These are phyloP conservation scores for Candida andamanensis DNA, from an alignment of 805 yeast species.

Conservation along the genomic window DNA sequence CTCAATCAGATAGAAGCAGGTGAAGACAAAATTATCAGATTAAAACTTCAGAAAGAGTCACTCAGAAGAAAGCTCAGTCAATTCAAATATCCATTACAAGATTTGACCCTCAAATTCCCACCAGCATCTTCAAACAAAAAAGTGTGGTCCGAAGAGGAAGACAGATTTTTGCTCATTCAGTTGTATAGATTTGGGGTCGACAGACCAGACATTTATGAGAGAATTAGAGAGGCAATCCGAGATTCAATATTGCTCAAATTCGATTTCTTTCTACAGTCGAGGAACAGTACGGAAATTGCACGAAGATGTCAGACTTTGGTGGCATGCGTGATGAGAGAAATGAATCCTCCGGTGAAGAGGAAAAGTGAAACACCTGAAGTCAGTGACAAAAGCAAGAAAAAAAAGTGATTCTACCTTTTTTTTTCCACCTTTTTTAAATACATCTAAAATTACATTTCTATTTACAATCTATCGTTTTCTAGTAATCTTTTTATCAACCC, in stretches of 20 bases:
- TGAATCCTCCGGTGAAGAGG: slow-evolving; percentile 16
- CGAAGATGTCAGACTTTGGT: slow-evolving; percentile 80
- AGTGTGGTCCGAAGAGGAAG: slow-evolving; percentile 83
- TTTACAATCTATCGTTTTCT: too few species aligned
- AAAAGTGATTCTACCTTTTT: background rate
- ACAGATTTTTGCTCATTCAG: slow-evolving; percentile 78
- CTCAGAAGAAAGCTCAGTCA: slow-evolving; percentile 68
- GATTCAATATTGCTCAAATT: slow-evolving; percentile 74
- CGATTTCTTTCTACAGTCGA: slow-evolving; percentile 81
- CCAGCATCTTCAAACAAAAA: slow-evolving; percentile 60
- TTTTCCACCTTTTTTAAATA: background rate
- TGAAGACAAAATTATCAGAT: slow-evolving; percentile 70
- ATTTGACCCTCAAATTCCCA: slow-evolving; percentile 65
- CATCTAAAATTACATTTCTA: background rate
- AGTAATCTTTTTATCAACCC: slow-evolving; percentile 17
- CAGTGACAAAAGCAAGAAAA: slow-evolving; percentile 10
- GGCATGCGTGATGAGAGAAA: slow-evolving; percentile 68
- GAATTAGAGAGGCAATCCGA: slow-evolving; percentile 68
- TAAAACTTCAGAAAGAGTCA: slow-evolving; percentile 69
- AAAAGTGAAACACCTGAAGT: slow-evolving; percentile 9
- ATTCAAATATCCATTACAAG: slow-evolving; percentile 74
- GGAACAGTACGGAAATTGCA: slow-evolving; percentile 71
- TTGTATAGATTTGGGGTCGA: slow-evolving; percentile 78
- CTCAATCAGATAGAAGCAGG: slow-evolving; percentile 80
- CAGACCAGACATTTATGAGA: slow-evolving; percentile 70